Conservation (phyloP, 73 alveolate species). For the Paramecium bursaria region DNA sequence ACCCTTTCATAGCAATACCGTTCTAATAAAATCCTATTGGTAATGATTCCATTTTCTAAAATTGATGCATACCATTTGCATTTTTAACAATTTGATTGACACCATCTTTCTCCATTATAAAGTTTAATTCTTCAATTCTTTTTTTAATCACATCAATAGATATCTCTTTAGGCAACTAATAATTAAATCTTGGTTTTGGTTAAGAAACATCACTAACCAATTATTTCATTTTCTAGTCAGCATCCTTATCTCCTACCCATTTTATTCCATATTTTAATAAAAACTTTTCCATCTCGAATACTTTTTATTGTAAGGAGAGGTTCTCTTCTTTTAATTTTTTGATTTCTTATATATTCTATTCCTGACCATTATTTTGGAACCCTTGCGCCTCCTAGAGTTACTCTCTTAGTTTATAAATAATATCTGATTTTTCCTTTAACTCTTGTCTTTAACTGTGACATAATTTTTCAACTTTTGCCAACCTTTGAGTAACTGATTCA, state of each 20-base stretch:
- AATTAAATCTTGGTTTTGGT: slow-evolving; percentile 69
- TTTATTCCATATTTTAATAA: slow-evolving; percentile 77
- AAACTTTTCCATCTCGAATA: slow-evolving; percentile 73
- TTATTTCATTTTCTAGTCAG: slow-evolving; percentile 59
- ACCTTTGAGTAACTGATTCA: slow-evolving; percentile 68
- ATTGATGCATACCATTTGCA: slow-evolving; percentile 90
- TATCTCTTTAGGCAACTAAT: slow-evolving; percentile 85
- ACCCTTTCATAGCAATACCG: slow-evolving; percentile 68
- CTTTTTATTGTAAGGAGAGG: slow-evolving; percentile 19
- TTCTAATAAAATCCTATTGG: slow-evolving; percentile 66
- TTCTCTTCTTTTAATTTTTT: slow-evolving; percentile 56
- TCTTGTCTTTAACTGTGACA: slow-evolving; percentile 20
- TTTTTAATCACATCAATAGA: slow-evolving; percentile 86
- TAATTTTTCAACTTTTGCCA: slow-evolving; percentile 73
- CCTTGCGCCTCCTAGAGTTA: slow-evolving; percentile 64
- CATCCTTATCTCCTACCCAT: slow-evolving; percentile 79
- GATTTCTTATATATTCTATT: slow-evolving; percentile 37
- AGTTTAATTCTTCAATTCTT: slow-evolving; percentile 93
- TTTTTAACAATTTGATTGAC: slow-evolving; percentile 78
- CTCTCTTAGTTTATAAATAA: slow-evolving; percentile 67
- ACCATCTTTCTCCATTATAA: slow-evolving; percentile 85
- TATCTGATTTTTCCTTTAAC: slow-evolving; percentile 39
- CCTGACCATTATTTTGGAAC: slow-evolving; percentile 19
- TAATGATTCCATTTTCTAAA: slow-evolving; percentile 84
- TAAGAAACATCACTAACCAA: slow-evolving; percentile 57